Evolutionary conservation across 306 rosid genomes (phyloP).

Genomic region (Casuarina equisetifolia): DNA sequence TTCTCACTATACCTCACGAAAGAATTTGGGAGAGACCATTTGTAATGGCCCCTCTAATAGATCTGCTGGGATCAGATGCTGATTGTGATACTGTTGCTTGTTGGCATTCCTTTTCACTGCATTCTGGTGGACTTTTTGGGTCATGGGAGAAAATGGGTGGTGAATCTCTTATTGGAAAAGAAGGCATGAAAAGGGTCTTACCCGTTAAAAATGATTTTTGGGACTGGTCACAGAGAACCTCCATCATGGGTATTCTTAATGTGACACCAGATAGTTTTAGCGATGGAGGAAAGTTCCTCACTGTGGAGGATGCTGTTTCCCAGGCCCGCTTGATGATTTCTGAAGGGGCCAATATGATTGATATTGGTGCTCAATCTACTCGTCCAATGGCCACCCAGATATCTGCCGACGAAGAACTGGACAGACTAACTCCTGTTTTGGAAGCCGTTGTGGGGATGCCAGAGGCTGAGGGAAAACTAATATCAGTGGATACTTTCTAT

Average conservation of each 20-base stretch:
- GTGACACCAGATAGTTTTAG: slow-evolving; percentile 94
- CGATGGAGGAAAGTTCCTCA: slow-evolving; percentile 74
- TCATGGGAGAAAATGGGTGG: slow-evolving; percentile 82
- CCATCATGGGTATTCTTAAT: slow-evolving; percentile 82
- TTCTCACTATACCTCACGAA: slow-evolving; percentile 79
- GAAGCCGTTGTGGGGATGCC: slow-evolving; percentile 73
- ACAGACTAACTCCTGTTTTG: slow-evolving; percentile 71
- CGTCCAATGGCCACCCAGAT: slow-evolving; percentile 68
- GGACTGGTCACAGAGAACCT: slow-evolving; percentile 73
- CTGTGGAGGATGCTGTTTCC: slow-evolving; percentile 63
- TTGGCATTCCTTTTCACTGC: slow-evolving; percentile 80
- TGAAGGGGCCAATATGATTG: slow-evolving; percentile 87
- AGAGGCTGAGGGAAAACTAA: slow-evolving; percentile 68
- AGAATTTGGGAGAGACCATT: slow-evolving; percentile 96
- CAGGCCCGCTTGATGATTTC: slow-evolving; percentile 76
- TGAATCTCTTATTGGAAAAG: slow-evolving; percentile 71
- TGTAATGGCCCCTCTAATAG: slow-evolving; percentile 88
- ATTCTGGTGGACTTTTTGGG: slow-evolving; percentile 54
- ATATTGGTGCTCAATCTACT: slow-evolving; percentile 90
- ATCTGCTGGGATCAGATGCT: slow-evolving; percentile 64
- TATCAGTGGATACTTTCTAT: slow-evolving; percentile 85
- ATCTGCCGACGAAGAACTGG: slow-evolving; percentile 71
- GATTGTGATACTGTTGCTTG: slow-evolving; percentile 63
- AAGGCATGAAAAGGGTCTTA: slow-evolving; percentile 78
- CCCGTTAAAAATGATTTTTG: slow-evolving; percentile 61